phyloP scores from a whole-genome alignment of 495 filamentous ascomycete genomes.

The Aspergillus sparsus region DNA sequence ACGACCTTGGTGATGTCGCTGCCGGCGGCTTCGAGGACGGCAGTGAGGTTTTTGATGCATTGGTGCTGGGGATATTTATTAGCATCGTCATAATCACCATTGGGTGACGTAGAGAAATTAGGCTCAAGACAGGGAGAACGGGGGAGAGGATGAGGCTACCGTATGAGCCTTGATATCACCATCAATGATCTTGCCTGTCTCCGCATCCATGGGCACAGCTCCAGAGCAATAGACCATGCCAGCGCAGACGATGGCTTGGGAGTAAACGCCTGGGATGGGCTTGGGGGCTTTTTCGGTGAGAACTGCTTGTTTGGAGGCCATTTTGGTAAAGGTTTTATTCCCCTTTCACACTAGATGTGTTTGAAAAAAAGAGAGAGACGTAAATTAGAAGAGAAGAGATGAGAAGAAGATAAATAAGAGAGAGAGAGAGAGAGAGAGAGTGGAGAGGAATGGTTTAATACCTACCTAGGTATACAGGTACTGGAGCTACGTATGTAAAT shows the following conservation, averaged over 20 bases:
- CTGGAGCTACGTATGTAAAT: too few relatives aligned
- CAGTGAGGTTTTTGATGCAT: constrained; percentile 62
- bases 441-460: not conserved
- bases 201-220: constrained; percentile 47
- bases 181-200: constrained; percentile 45
- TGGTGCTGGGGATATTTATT: constrained; percentile 31
- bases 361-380: not conserved
- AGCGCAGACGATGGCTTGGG: constrained; percentile 57
- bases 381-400: not conserved
- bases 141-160: constrained; percentile 27
- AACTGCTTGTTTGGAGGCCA: constrained; percentile 40
- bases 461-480: too few relatives aligned
- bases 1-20: constrained; percentile 64
- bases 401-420: not conserved
- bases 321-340: constrained; percentile 11
- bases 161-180: constrained; percentile 54
- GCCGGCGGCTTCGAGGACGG: constrained; percentile 66
- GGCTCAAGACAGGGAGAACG: not conserved
- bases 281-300: constrained; percentile 53
- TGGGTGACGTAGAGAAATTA: not conserved
- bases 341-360: not conserved
- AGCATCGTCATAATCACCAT: not conserved
- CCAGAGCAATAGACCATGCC: constrained; percentile 62
- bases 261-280: constrained; percentile 54
- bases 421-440: not conserved